Conservation (phyloP, 2,329 filamentous ascomycete species). For the Aspergillus costaricaensis region DNA sequence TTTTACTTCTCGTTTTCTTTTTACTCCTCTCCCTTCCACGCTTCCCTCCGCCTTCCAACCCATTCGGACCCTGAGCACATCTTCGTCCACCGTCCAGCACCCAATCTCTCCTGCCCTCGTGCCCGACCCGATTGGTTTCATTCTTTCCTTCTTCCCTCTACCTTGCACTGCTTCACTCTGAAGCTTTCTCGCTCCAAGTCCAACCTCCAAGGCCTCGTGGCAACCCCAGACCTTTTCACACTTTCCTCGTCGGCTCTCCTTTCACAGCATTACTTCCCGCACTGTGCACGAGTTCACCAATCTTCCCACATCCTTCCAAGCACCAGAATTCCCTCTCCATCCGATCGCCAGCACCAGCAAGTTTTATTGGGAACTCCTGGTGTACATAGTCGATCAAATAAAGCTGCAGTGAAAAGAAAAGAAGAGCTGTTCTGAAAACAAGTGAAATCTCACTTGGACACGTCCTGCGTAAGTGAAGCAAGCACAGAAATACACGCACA, state of each 20-base stretch:
- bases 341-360: slow-evolving; percentile 71
- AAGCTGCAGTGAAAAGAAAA: slow-evolving; percentile 59
- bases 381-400: slow-evolving; percentile 69
- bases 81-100: slow-evolving; percentile 26
- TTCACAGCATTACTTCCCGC: slow-evolving; percentile 40
- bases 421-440: slow-evolving; percentile 41
- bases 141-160: slow-evolving; percentile 20
- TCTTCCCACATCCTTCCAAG: slow-evolving; percentile 32
- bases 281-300: slow-evolving; percentile 34
- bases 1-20: slow-evolving; percentile 23
- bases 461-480: slow-evolving; percentile 47
- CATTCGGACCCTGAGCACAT: slow-evolving; percentile 25
- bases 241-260: slow-evolving; percentile 33
- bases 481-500: slow-evolving; percentile 32
- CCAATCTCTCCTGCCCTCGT: slow-evolving; percentile 24
- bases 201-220: slow-evolving; percentile 24
- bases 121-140: slow-evolving; percentile 25
- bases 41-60: slow-evolving; percentile 18
- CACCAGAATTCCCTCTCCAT: slow-evolving; percentile 42
- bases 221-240: slow-evolving; percentile 30
- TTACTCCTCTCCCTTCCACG: slow-evolving; percentile 22
- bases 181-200: slow-evolving; percentile 21
- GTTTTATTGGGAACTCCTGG: slow-evolving; percentile 88
- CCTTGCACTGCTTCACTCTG: slow-evolving; percentile 25
- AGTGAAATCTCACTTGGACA: slow-evolving; percentile 40